A percentile compares a stretch with the other conserved stretches of the same genome.
Evolutionary conservation across 352 stramenopile genomes (phyloP).

Genomic region (Phytophthora foliorum): DNA sequence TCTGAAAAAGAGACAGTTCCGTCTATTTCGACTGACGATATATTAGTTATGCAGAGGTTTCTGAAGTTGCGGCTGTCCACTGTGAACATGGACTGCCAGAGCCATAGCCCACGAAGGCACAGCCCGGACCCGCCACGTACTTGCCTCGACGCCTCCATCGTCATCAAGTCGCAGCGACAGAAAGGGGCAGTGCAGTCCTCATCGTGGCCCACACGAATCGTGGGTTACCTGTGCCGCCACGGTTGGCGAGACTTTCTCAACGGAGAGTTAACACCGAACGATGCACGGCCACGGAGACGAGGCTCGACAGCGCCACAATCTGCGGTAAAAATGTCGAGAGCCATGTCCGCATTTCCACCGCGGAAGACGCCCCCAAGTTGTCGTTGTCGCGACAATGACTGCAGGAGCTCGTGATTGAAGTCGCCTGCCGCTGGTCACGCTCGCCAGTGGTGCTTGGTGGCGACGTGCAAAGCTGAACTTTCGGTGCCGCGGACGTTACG

Average conservation of each 20-base stretch:
- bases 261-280: too few species aligned
- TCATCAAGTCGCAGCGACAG: background rate
- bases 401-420: background rate
- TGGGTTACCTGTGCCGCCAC: too few species aligned
- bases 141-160: background rate
- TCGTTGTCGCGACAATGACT: background rate
- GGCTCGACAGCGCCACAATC: too few species aligned
- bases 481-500: too few species aligned
- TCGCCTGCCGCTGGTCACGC: background rate
- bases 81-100: conserved; percentile 8
- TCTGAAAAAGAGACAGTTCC: background rate
- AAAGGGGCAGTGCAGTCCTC: background rate
- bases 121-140: background rate
- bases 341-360: too few species aligned
- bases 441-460: too few species aligned
- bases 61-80: conserved; percentile 7
- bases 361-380: background rate
- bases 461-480: too few species aligned
- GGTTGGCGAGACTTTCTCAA: too few species aligned
- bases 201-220: too few species aligned
- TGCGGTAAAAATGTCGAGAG: too few species aligned
- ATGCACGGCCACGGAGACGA: too few species aligned
- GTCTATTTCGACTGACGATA: background rate
- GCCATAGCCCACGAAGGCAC: background rate
- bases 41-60: conserved; percentile 9